Evolutionary conservation across 164 flowering plant genomes (phyloP), one percentile per base, ranked within the genome.

Genomic region (Liriodendron chinense): DNA sequence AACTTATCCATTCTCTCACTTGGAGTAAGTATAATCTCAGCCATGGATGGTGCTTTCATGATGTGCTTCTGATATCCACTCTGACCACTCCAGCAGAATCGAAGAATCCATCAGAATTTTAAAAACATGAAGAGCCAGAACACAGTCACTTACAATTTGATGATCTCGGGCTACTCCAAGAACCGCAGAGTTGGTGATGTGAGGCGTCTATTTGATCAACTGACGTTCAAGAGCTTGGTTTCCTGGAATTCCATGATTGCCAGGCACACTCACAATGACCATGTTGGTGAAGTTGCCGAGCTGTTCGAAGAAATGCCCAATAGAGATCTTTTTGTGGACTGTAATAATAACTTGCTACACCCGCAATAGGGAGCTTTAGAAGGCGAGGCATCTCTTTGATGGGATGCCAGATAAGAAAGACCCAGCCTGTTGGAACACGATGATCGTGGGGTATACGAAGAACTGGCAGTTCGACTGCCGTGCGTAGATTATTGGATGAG

Each of bases 41-140:
- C n/a, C n/a, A n/a, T n/a, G n/a, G n/a, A n/a, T n/a, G n/a, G n/a
- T n/a, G n/a, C n/a, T n/a, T n/a, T n/a, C n/a, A n/a, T n/a, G n/a
- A n/a, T n/a, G n/a, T n/a, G n/a, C n/a, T n/a, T n/a, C n/a, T n/a
- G n/a, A n/a, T n/a, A n/a, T n/a, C n/a, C n/a, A n/a, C n/a, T n/a
- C n/a, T n/a, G n/a, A n/a, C n/a, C n/a, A n/a, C n/a, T 75, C 76
- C 13, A 84, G 86, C 50, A 67, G 77, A 61, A 73, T 84, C 56
- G 80, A 85, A 25, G 88, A 83, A 72, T 85, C 86, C 28, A 47
- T 79, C 50, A 57, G 72, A 63, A 25, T 78, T 78, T 78, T 24
- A 21, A 68, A 3, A 63, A 20, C 13, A 78, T 78, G 76, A 16
- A 69, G 3, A 50, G 50, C 26, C 72, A 69, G 18, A 73, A 78